These are phyloP conservation scores for Rhodosporidiobolus odoratus DNA, from an alignment of 768 basidiomycete genomes.

Conservation along the genomic window DNA sequence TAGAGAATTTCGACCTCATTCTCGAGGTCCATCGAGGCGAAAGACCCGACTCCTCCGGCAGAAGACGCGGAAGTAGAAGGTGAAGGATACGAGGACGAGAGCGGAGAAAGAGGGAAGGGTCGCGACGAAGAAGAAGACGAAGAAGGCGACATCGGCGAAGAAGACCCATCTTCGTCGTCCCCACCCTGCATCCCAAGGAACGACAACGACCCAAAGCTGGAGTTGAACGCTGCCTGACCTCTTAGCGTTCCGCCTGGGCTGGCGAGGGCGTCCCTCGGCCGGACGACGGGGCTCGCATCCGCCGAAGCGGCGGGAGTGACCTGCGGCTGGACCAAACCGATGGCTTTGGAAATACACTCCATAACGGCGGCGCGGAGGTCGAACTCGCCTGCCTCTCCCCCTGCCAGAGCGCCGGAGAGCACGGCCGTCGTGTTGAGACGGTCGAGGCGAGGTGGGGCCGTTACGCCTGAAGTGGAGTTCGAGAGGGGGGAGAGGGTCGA, in stretches of 20 bases:
- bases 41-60: constrained; percentile 49
- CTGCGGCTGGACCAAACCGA: constrained; percentile 84
- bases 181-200: constrained; percentile 41
- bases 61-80: too few species aligned
- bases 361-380: constrained; percentile 95
- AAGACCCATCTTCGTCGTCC: constrained; percentile 43
- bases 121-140: constrained; percentile 5
- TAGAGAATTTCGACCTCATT: constrained; percentile 95
- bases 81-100: too few species aligned
- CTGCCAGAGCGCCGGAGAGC: constrained; percentile 14
- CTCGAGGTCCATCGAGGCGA: constrained; percentile 67
- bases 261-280: constrained; percentile 19
- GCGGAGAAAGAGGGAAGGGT: constrained; percentile 49
- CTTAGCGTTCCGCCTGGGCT: constrained; percentile 1
- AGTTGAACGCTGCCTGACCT: constrained; percentile 40
- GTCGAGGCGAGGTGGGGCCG: constrained; percentile 10
- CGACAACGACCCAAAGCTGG: constrained; percentile 44
- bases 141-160: constrained; percentile 33
- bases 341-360: constrained; percentile 95
- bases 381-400: constrained; percentile 60
- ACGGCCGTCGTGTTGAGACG: neutral
- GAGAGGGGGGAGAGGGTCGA: constrained; percentile 29
- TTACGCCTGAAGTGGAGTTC: neutral
- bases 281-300: constrained; percentile 46
- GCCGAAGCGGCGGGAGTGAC: constrained; percentile 36